These are phyloP conservation scores for Ophiostoma himal-ulmi DNA, from an alignment of 2,329 filamentous ascomycete genomes.

Conservation along the genomic window DNA sequence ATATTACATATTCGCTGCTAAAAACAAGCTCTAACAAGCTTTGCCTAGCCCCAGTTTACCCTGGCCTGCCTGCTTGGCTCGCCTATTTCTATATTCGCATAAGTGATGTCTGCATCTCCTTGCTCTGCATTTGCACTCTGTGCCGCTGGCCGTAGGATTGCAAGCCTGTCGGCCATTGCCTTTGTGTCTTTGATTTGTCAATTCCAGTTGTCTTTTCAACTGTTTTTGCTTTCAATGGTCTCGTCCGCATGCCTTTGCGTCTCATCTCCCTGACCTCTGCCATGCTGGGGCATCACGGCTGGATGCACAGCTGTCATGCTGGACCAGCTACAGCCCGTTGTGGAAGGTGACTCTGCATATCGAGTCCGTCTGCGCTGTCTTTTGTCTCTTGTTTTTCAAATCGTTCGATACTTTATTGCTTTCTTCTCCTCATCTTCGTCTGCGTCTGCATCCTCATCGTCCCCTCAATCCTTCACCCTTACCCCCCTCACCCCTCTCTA, in stretches of 20 bases:
- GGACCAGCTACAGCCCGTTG: slow-evolving; percentile 15
- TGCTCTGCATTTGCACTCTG: not conserved
- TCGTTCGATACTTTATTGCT: not conserved
- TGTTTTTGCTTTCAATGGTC: not conserved
- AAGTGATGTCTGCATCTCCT: not conserved
- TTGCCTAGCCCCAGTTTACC: not conserved
- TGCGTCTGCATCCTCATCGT: not conserved
- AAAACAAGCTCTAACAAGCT: not conserved
- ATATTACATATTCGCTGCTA: too few species aligned
- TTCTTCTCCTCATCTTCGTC: not conserved
- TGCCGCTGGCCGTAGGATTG: not conserved
- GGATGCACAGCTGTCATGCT: not conserved
- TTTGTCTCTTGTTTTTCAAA: not conserved
- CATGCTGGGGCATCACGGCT: not conserved
- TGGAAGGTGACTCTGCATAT: slow-evolving; percentile 16
- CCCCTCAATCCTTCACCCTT: not conserved
- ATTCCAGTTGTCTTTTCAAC: not conserved
- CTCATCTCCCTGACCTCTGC: not conserved
- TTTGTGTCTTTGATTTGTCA: not conserved
- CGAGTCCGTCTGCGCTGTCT: not conserved
- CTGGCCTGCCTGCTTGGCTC: not conserved
- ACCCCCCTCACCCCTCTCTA: not conserved
- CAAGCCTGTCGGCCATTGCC: not conserved
- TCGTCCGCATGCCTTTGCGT: too few species aligned
- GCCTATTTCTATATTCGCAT: not conserved